Conservation (phyloP, 2,329 filamentous ascomycete genomes). For the Mollisia scopiformis region DNA sequence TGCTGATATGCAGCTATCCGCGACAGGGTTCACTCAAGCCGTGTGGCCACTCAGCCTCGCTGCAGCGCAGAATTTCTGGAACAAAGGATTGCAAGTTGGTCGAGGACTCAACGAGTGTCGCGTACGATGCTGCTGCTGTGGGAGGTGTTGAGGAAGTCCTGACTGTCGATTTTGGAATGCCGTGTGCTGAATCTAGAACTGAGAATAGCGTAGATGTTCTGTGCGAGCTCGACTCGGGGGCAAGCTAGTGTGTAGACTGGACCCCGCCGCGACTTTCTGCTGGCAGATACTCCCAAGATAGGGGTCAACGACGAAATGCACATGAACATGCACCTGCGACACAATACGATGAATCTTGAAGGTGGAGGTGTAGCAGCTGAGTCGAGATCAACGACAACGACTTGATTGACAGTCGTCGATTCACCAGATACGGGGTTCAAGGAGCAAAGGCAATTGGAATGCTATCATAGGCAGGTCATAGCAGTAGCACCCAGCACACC, state of each 20-base stretch:
- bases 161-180: neutral
- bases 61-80: conserved; percentile 23
- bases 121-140: neutral
- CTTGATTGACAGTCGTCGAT: neutral
- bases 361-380: neutral
- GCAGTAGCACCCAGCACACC: neutral
- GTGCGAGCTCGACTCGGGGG: neutral
- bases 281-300: neutral
- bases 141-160: neutral
- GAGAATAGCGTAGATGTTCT: neutral
- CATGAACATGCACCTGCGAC: neutral
- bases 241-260: neutral
- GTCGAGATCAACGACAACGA: neutral
- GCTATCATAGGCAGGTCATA: neutral
- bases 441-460: conserved; percentile 1
- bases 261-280: neutral
- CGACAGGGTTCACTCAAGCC: conserved; percentile 25
- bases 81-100: neutral
- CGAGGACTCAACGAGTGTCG: neutral
- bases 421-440: neutral
- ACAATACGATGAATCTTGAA: neutral
- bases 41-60: conserved; percentile 33
- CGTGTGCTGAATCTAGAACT: neutral
- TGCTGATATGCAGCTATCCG: conserved; percentile 33
- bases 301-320: neutral